A percentile compares a stretch with the other conserved stretches of the same genome.
These are phyloP conservation scores for Aschersonia sp. DNA, from an alignment of 2,329 filamentous ascomycete genomes.

Conservation along the genomic window DNA sequence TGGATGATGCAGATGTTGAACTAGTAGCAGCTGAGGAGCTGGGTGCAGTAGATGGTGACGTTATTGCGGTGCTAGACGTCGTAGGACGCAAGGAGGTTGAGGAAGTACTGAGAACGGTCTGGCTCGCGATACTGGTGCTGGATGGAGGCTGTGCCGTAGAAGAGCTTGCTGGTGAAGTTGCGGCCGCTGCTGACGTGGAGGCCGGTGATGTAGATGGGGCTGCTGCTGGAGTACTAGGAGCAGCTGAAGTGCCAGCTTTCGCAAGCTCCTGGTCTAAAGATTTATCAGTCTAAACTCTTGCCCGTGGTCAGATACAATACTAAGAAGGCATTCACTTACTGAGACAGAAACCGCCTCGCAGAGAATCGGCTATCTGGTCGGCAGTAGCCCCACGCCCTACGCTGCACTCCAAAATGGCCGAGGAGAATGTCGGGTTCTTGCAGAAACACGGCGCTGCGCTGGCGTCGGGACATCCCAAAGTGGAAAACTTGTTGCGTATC, in stretches of 20 bases:
- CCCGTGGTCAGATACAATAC: not conserved
- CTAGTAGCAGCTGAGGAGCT: not conserved
- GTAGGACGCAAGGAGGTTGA: conserved; percentile 1
- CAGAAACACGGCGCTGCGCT: conserved; percentile 25
- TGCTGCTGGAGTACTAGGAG: not conserved
- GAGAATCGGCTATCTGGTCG: conserved; percentile 7
- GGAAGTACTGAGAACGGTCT: not conserved
- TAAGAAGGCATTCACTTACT: conserved; percentile 7
- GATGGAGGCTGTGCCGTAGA: not conserved
- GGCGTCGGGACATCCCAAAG: conserved; percentile 13
- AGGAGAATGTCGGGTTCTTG: conserved; percentile 15
- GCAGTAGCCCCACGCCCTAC: conserved; percentile 11
- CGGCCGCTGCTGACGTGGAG: not conserved
- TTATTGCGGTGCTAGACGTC: not conserved
- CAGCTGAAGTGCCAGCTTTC: not conserved
- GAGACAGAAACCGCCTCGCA: conserved; percentile 10
- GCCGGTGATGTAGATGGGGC: not conserved
- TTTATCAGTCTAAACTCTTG: not conserved
- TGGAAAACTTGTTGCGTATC: conserved; percentile 8
- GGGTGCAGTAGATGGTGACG: not conserved
- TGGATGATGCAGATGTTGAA: conserved; percentile 3
- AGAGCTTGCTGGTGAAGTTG: not conserved
- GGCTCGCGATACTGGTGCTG: not conserved
- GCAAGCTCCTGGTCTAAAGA: not conserved
- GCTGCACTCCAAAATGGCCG: conserved; percentile 25